Evolutionary conservation across 352 stramenopile species (phyloP).

Genomic region (Phytopythium montanum): DNA sequence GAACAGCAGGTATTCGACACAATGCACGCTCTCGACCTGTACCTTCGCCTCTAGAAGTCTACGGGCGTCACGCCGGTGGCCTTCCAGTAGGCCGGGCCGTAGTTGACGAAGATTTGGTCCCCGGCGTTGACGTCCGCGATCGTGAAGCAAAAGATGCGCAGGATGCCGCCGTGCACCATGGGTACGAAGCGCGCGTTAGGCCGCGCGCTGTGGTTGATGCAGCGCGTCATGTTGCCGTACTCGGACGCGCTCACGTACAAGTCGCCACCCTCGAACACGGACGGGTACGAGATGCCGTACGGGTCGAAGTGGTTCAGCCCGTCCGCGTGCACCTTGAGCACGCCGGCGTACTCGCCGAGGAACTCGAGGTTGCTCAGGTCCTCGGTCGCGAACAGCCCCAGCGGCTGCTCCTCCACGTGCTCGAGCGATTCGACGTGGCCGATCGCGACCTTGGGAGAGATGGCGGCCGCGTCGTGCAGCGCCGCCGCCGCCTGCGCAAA

Average conservation of each 20-base stretch:
- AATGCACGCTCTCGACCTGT: not conserved
- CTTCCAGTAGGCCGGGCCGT: conserved; percentile 68
- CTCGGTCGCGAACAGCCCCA: conserved; percentile 62
- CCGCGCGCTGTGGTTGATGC: conserved; percentile 67
- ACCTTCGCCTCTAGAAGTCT: conserved; percentile 15
- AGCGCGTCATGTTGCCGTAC: conserved; percentile 75
- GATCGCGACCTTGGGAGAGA: conserved; percentile 49
- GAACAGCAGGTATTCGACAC: not conserved
- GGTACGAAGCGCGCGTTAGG: conserved; percentile 63
- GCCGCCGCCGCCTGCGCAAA: conserved; percentile 39
- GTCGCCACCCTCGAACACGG: conserved; percentile 56
- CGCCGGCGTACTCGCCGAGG: conserved; percentile 66
- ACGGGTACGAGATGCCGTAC: conserved; percentile 73
- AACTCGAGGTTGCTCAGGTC: conserved; percentile 40
- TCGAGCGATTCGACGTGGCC: conserved; percentile 48
- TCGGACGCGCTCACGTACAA: conserved; percentile 66
- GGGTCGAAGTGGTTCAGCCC: conserved; percentile 42
- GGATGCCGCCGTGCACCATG: conserved; percentile 59
- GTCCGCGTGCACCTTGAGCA: conserved; percentile 47
- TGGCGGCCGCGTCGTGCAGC: conserved; percentile 15
- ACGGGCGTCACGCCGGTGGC: conserved; percentile 48
- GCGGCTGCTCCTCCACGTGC: conserved; percentile 37
- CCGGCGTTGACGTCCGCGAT: conserved; percentile 34
- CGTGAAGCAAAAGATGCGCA: conserved; percentile 76
- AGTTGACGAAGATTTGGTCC: conserved; percentile 77